Conservation (phyloP, 1,139 yeast genomes). For the Scheffersomyces illinoinensis region DNA sequence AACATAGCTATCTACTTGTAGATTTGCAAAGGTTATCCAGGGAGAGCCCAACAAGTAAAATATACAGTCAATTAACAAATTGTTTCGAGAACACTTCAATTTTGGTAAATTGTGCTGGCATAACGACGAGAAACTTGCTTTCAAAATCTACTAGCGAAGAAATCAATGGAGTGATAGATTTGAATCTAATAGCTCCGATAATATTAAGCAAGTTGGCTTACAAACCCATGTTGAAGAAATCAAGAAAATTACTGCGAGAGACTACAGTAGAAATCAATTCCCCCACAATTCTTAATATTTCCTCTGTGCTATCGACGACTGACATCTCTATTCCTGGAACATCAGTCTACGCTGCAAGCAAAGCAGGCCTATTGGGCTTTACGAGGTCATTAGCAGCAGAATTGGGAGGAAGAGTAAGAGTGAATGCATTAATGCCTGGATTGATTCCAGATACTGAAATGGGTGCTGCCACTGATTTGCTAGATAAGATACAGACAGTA, state of each 20-base stretch:
- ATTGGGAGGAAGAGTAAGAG: constrained; percentile 51
- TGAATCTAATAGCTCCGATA: constrained; percentile 71
- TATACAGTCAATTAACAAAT: constrained; percentile 1
- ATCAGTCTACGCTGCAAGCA: constrained; percentile 74
- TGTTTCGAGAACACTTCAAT: constrained; percentile 31
- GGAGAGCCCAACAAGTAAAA: constrained; percentile 1
- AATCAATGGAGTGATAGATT: constrained; percentile 51
- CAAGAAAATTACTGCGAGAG: constrained; percentile 7
- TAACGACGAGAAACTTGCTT: constrained; percentile 62
- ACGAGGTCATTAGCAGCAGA: constrained; percentile 67
- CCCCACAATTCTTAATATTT: constrained; percentile 57
- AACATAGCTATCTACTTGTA: constrained; percentile 50
- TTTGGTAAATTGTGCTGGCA: constrained; percentile 81
- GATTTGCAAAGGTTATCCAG: constrained; percentile 44
- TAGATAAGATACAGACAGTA: constrained; percentile 18
- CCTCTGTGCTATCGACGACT: constrained; percentile 64
- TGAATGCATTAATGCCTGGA: constrained; percentile 74
- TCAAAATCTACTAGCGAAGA: constrained; percentile 42
- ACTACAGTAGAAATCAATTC: neutral
- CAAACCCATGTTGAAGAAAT: constrained; percentile 49
- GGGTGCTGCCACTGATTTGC: constrained; percentile 40
- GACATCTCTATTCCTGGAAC: constrained; percentile 58
- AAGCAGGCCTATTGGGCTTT: constrained; percentile 75
- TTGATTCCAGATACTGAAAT: constrained; percentile 73
- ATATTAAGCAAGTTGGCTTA: constrained; percentile 47